A percentile compares a stretch with the other conserved stretches of the same genome.
Evolutionary conservation across 75 land plant species (phyloP).

Genomic region (Pseudotsuga menziesii): DNA sequence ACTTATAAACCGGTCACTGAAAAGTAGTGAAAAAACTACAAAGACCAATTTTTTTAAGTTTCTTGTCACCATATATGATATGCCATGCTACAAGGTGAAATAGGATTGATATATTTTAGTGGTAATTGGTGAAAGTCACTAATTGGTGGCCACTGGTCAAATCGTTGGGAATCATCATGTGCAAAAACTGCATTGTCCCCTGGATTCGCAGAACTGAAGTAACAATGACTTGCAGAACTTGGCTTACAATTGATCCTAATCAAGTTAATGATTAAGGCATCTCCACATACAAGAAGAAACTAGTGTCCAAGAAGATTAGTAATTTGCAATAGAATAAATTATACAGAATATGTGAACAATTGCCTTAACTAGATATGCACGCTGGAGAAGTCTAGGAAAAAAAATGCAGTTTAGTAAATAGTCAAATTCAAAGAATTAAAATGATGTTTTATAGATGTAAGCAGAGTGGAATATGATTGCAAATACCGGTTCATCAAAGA

Average conservation of each 20-base stretch:
- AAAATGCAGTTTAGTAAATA: neutral
- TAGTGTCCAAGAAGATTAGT: neutral
- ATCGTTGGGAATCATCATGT: neutral
- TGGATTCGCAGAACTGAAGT: neutral
- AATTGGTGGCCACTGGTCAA: neutral
- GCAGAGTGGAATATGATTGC: neutral
- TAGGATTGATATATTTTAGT: neutral
- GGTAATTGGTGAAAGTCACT: neutral
- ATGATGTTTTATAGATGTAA: neutral
- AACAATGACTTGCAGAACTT: neutral
- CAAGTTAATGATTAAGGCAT: neutral
- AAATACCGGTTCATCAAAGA: constrained; percentile 92
- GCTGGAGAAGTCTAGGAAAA: neutral
- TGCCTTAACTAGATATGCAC: neutral
- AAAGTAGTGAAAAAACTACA: too few species aligned
- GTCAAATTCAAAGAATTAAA: neutral
- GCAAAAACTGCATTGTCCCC: neutral
- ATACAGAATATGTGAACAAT: neutral
- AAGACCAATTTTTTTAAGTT: too few species aligned
- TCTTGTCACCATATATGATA: too few species aligned
- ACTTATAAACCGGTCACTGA: too few species aligned
- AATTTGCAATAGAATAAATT: neutral
- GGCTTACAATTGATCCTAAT: neutral
- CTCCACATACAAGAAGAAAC: neutral
- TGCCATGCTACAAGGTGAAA: too few species aligned